These are phyloP conservation scores for Pestalotiopsis sp. DNA, from an alignment of 2,329 filamentous ascomycete species.

Conservation along the genomic window DNA sequence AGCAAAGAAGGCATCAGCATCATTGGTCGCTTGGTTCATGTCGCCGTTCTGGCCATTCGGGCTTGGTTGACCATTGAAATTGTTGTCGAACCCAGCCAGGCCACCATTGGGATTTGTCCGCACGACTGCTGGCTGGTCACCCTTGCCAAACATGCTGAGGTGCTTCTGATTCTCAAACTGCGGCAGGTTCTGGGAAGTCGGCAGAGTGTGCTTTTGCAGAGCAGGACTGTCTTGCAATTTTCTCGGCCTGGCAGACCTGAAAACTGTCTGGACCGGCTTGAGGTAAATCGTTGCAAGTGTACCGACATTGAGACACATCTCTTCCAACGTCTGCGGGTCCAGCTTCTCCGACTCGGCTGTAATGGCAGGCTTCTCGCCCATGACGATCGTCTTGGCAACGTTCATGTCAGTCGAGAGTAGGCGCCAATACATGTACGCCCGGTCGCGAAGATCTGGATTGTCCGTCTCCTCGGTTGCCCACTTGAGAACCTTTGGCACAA, in stretches of 20 bases:
- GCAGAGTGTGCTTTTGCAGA: constrained; percentile 73
- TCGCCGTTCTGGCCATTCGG: constrained; percentile 40
- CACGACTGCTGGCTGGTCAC: constrained; percentile 54
- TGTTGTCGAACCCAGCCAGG: constrained; percentile 24
- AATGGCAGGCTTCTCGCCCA: constrained; percentile 96
- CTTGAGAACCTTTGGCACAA: constrained; percentile 93
- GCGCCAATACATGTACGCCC: constrained; percentile 99
- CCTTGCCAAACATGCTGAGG: constrained; percentile 60
- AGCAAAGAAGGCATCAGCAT: constrained; percentile 89
- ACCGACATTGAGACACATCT: constrained; percentile 95
- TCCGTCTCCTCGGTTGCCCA: constrained; percentile 99
- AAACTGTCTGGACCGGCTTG: constrained; percentile 96
- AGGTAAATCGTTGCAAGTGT: constrained; percentile 96
- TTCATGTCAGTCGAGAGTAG: constrained; percentile 90
- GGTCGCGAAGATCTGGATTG: constrained; percentile 92
- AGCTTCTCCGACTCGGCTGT: constrained; percentile 95
- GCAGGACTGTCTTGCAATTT: constrained; percentile 82
- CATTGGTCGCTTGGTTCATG: constrained; percentile 73
- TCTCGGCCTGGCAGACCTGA: constrained; percentile 82
- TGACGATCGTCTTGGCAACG: constrained; percentile 84
- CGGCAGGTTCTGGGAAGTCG: constrained; percentile 55
- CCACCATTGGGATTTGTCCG: constrained; percentile 34
- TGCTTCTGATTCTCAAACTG: constrained; percentile 59
- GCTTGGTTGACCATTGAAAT: constrained; percentile 16
- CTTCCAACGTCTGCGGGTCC: constrained; percentile 87